A percentile compares a stretch with the other conserved stretches of the same genome.
Evolutionary conservation across 768 basidiomycete species (phyloP).

Genomic region (Phlegmacium glaucopus): DNA sequence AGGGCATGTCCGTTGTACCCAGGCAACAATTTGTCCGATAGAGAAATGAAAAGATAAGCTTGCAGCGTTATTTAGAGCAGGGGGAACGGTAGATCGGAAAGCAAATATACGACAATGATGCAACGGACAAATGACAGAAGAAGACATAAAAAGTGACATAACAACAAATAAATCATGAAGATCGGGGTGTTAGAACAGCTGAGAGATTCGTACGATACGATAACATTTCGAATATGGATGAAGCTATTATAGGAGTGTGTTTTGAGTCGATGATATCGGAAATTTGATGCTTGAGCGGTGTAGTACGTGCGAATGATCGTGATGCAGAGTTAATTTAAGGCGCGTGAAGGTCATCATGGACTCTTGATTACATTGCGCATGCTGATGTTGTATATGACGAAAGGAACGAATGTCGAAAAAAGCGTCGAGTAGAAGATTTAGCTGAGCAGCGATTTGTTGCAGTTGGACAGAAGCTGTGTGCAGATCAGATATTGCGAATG

Average conservation of each 20-base stretch:
- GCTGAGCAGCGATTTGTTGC: constrained; percentile 9
- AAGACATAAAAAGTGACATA: constrained; percentile 12
- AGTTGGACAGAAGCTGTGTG: constrained; percentile 8
- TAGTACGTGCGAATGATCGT: constrained; percentile 18
- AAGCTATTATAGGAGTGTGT: constrained; percentile 15
- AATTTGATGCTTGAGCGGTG: constrained; percentile 14
- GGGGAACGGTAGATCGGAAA: constrained; percentile 11
- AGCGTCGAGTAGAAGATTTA: constrained; percentile 7
- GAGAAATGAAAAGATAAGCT: background rate
- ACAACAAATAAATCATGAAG: constrained; percentile 27
- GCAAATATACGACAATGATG: constrained; percentile 14
- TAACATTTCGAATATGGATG: constrained; percentile 7
- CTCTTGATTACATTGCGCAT: no score
- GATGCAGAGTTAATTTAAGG: constrained; percentile 21
- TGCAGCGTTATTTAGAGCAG: background rate
- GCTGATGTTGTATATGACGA: constrained; percentile 2
- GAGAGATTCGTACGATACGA: constrained; percentile 13
- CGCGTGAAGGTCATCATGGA: constrained; percentile 13
- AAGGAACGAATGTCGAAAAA: constrained; percentile 5
- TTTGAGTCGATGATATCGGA: constrained; percentile 8
- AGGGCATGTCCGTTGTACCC: background rate
- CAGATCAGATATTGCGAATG: constrained; percentile 7
- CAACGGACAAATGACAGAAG: constrained; percentile 4
- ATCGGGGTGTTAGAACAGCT: constrained; percentile 11
- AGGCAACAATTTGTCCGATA: background rate